Conservation (phyloP, 2,329 filamentous ascomycete genomes). For the Drechslerella stenobrocha region DNA sequence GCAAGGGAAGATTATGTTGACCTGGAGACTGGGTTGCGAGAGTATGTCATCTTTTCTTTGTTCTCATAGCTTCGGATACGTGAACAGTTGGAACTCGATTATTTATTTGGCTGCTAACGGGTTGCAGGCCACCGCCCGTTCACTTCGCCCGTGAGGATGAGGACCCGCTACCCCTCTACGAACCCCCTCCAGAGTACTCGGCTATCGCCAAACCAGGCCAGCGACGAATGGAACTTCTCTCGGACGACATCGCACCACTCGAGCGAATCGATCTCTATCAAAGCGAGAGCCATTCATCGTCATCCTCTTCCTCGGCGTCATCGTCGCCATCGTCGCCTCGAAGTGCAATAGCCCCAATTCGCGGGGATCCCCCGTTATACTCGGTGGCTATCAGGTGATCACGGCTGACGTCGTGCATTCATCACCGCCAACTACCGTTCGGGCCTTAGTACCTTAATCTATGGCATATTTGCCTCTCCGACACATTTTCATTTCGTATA, state of each 20-base stretch:
- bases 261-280: constrained; percentile 39
- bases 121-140: constrained; percentile 37
- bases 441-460: too few species aligned
- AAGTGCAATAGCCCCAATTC: constrained; percentile 15
- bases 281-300: constrained; percentile 26
- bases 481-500: constrained; percentile 21
- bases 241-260: constrained; percentile 31
- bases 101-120: constrained; percentile 10
- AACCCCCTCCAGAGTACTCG: constrained; percentile 40
- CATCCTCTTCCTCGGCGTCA: constrained; percentile 27
- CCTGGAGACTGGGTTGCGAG: constrained; percentile 37
- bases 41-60: constrained; percentile 30
- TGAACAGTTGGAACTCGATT: neutral
- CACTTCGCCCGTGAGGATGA: constrained; percentile 33
- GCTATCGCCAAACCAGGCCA: constrained; percentile 43
- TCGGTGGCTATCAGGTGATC: constrained; percentile 27
- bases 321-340: neutral
- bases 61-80: too few species aligned
- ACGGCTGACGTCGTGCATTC: neutral
- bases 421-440: too few species aligned
- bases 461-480: neutral
- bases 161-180: constrained; percentile 42
- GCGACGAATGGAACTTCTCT: constrained; percentile 13
- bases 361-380: constrained; percentile 41
- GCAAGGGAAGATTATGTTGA: constrained; percentile 35